Evolutionary conservation across 441 rosid species (phyloP).

Genomic region (Flueggea neowawraea): DNA sequence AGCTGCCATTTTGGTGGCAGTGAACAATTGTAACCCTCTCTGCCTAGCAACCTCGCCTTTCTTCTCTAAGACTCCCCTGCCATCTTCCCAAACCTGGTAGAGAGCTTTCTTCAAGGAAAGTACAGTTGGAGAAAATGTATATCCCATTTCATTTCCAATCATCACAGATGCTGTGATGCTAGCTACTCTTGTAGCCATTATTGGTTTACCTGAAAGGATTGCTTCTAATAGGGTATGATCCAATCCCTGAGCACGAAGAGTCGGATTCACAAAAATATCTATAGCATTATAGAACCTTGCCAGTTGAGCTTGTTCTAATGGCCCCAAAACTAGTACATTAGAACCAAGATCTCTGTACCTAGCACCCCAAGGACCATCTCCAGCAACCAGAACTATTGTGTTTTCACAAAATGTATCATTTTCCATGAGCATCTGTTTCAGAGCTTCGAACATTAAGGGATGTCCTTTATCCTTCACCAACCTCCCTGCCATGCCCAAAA

Average conservation of each 20-base stretch:
- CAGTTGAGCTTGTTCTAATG: constrained; percentile 62
- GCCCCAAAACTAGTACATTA: constrained; percentile 62
- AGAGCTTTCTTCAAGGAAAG: constrained; percentile 54
- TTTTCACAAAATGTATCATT: constrained; percentile 39
- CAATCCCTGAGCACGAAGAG: constrained; percentile 82
- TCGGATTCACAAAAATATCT: constrained; percentile 81
- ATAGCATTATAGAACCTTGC: constrained; percentile 78
- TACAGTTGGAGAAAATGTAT: constrained; percentile 67
- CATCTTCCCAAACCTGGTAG: constrained; percentile 46
- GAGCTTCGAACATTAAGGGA: constrained; percentile 71
- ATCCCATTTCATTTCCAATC: constrained; percentile 54
- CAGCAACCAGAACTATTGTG: constrained; percentile 63
- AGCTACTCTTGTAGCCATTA: constrained; percentile 79
- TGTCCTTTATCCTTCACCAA: constrained; percentile 85
- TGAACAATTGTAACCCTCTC: constrained; percentile 61
- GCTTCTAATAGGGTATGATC: constrained; percentile 88
- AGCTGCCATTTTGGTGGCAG: constrained; percentile 82
- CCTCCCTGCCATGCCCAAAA: constrained; percentile 88
- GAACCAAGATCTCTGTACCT: constrained; percentile 69
- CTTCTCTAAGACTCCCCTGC: constrained; percentile 50
- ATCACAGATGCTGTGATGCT: constrained; percentile 81
- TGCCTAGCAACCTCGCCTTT: constrained; percentile 66
- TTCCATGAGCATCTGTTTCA: constrained; percentile 58
- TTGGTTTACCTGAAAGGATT: constrained; percentile 70
- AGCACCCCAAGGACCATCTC: constrained; percentile 88